A percentile compares a stretch with the other conserved stretches of the same genome.
phyloP scores from a whole-genome alignment of 768 basidiomycete species.

The Tylopilus sp. region DNA sequence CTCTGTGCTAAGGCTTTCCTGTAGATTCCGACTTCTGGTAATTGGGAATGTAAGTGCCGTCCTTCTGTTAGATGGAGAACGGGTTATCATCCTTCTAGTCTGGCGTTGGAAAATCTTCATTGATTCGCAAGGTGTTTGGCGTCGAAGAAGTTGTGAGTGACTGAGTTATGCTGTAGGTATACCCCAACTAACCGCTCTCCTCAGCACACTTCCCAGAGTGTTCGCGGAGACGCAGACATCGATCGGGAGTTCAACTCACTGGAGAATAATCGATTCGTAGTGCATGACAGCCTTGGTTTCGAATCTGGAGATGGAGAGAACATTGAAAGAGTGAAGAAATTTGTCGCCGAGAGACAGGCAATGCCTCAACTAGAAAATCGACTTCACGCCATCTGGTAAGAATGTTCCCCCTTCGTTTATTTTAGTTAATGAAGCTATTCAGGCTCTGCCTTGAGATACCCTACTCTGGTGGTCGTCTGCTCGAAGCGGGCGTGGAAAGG shows the following conservation, averaged over 20 bases:
- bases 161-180: background rate
- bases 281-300: slow-evolving; percentile 19
- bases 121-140: slow-evolving; percentile 13
- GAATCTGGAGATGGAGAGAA: slow-evolving; percentile 10
- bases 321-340: slow-evolving; percentile 2
- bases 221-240: slow-evolving; percentile 10
- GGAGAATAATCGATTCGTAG: slow-evolving; percentile 12
- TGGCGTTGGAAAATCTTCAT: slow-evolving; percentile 15
- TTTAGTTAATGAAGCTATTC: background rate
- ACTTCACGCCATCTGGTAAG: slow-evolving; percentile 16
- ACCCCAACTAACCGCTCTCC: background rate
- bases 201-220: background rate
- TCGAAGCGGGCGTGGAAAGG: slow-evolving; percentile 11
- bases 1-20: background rate
- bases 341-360: slow-evolving; percentile 3
- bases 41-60: slow-evolving; percentile 11
- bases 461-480: slow-evolving; percentile 11
- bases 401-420: background rate
- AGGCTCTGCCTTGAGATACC: slow-evolving; percentile 19
- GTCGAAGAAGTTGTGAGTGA: slow-evolving; percentile 9
- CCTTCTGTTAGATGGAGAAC: background rate
- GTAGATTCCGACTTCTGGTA: slow-evolving; percentile 15
- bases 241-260: slow-evolving; percentile 11
- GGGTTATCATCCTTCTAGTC: slow-evolving; percentile 4
- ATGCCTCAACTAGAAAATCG: slow-evolving; percentile 2